These are phyloP conservation scores for Exophiala xenobiotica DNA, from an alignment of 2,329 filamentous ascomycete genomes.

Conservation along the genomic window DNA sequence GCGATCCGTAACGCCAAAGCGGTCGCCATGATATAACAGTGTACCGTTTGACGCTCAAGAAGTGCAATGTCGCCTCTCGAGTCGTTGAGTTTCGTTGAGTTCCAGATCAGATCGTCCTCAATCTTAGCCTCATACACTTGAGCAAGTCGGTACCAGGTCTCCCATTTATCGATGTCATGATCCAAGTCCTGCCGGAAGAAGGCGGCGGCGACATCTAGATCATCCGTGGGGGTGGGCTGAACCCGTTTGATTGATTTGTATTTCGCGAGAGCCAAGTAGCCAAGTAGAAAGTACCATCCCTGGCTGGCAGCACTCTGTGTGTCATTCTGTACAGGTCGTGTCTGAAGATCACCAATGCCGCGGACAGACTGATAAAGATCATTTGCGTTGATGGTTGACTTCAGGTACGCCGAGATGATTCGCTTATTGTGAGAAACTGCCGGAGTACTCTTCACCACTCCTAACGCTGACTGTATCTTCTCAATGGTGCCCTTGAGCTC, in stretches of 20 bases:
- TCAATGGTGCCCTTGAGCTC: constrained; percentile 89
- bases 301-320: constrained; percentile 69
- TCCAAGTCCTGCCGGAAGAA: constrained; percentile 81
- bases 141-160: constrained; percentile 84
- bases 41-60: constrained; percentile 76
- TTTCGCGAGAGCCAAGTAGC: constrained; percentile 82
- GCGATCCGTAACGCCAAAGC: constrained; percentile 59
- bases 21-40: constrained; percentile 73
- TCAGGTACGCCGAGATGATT: constrained; percentile 77
- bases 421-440: constrained; percentile 85
- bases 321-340: constrained; percentile 68
- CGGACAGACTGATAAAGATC: constrained; percentile 77
- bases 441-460: constrained; percentile 72
- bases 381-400: constrained; percentile 77
- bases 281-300: constrained; percentile 90
- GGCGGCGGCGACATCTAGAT: constrained; percentile 75
- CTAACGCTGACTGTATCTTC: constrained; percentile 85
- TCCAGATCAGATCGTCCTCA: constrained; percentile 85
- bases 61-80: constrained; percentile 71
- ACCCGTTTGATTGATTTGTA: constrained; percentile 78
- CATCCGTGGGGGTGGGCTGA: constrained; percentile 75
- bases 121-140: constrained; percentile 86
- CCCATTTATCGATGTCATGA: constrained; percentile 78
- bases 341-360: constrained; percentile 72
- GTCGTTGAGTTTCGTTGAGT: constrained; percentile 87